A percentile compares a stretch with the other conserved stretches of the same genome.
Evolutionary conservation across 2,329 filamentous ascomycete genomes (phyloP).

Genomic region (Harringtonia aguacate): DNA sequence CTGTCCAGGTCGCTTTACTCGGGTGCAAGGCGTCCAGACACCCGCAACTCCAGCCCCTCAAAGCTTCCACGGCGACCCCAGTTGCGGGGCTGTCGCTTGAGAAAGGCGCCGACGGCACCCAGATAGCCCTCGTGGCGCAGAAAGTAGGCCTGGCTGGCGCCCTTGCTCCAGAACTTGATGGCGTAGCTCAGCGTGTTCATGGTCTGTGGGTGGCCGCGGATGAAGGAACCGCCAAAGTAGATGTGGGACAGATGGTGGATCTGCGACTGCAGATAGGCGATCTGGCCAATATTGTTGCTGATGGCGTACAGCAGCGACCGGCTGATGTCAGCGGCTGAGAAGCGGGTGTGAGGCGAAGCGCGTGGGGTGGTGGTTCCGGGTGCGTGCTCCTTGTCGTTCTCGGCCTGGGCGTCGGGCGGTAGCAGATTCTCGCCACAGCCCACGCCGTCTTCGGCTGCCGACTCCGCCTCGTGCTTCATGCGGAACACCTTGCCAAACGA

Average conservation of each 20-base stretch:
- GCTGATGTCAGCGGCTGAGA: constrained; percentile 76
- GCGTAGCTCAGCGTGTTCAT: constrained; percentile 97
- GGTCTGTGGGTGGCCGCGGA: constrained; percentile 89
- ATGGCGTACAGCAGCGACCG: constrained; percentile 89
- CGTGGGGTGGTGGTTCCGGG: background rate
- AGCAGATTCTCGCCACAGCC: constrained; percentile 83
- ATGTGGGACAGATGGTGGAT: constrained; percentile 87
- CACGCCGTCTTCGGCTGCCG: constrained; percentile 58
- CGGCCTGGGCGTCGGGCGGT: constrained; percentile 70
- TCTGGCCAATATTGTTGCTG: constrained; percentile 96
- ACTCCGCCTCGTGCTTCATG: constrained; percentile 77
- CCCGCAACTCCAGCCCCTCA: constrained; percentile 30
- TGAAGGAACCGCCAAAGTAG: constrained; percentile 96
- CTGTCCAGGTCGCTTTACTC: background rate
- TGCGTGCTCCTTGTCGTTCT: constrained; percentile 42
- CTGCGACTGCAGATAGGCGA: constrained; percentile 93
- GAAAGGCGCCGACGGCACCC: constrained; percentile 84
- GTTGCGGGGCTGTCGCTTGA: constrained; percentile 81
- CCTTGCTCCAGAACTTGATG: constrained; percentile 93
- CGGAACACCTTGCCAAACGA: constrained; percentile 96
- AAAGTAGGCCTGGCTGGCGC: constrained; percentile 91
- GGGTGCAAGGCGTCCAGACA: constrained; percentile 5
- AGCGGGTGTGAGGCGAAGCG: constrained; percentile 34
- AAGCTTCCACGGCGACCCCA: constrained; percentile 81
- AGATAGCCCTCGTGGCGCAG: constrained; percentile 92